Evolutionary conservation across 768 basidiomycete genomes (phyloP), one percentile per base, ranked within the genome.

Genomic region (Vararia minispora): DNA sequence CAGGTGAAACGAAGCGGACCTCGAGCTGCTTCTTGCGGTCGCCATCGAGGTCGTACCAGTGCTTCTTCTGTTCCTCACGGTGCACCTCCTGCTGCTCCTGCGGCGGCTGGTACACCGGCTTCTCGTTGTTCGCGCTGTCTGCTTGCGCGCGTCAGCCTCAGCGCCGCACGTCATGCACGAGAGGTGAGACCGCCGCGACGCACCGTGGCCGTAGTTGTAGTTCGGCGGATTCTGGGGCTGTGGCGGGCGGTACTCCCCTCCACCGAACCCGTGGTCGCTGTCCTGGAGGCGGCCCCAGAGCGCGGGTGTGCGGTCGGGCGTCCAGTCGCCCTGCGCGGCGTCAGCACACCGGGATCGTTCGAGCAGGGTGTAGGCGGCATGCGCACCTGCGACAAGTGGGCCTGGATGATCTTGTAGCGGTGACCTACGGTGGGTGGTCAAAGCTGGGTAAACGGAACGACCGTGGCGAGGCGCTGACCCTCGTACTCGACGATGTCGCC

Each of bases 331-430:
- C 79, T 85, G 48, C 20, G 21, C n/a, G n/a, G n/a, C n/a, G n/a
- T 12, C 4, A 18, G 27, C 25, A 8, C 30, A 7, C 11, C 6
- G 14, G 42, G 18, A 35, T 17, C 4, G 33, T 51, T 14, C 48
- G 37, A 22, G 28, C 47, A 40, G 26, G 9, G 30, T 5, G 23
- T 34, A 18, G 11, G 16, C 6, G 33, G 28, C 29, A 21, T 12
- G 43, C 52, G 39, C 45, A 73, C 80, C 68, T 82, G 77, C 22
- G 82, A 81, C 37, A 52, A 58, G 59, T 86, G 83, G 7, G 78
- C 62, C 51, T 83, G 80, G 46, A 84, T 72, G 57, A 78, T 78
- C 57, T 73, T 76, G 64, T 83, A 86, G 28, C 56, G 58, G 45
- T 57, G 53, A 28, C 72, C 79, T 78, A 47, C 18, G 22, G 30